Evolutionary conservation across 2,329 filamentous ascomycete species (phyloP).

Genomic region (Aspergillus fumigatiaffinis): DNA sequence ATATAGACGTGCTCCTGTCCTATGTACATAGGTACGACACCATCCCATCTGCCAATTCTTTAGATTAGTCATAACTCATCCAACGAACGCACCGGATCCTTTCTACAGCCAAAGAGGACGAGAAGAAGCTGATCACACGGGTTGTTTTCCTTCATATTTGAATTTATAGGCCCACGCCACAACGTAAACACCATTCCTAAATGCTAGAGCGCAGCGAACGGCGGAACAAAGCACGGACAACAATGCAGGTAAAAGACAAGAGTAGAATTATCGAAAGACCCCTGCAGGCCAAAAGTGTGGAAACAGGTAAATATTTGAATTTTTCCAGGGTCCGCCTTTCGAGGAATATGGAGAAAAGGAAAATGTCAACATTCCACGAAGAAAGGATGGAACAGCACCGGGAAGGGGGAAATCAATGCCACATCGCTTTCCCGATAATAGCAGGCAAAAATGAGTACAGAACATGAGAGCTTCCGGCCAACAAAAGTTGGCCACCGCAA

Average conservation of each 20-base stretch:
- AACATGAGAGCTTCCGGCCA: background rate
- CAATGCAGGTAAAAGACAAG: background rate
- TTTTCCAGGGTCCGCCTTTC: background rate
- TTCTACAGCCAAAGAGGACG: background rate
- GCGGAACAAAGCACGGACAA: background rate
- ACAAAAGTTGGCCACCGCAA: background rate
- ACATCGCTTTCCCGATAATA: conserved; percentile 3
- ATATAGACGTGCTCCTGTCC: background rate
- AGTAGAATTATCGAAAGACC: background rate
- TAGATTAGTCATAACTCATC: background rate
- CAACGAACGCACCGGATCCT: background rate
- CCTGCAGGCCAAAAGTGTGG: background rate
- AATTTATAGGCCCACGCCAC: background rate
- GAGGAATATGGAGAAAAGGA: conserved; percentile 1
- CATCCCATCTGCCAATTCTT: background rate
- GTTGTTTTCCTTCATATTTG: background rate
- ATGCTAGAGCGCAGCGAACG: background rate
- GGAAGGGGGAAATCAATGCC: background rate
- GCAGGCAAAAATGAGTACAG: background rate
- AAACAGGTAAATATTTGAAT: background rate
- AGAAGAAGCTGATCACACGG: background rate
- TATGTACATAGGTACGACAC: background rate
- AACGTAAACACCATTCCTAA: background rate
- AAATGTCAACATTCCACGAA: background rate
- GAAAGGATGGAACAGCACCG: background rate